Percentiles rank a stretch among this genome's conserved stretches.
These are phyloP conservation scores for Calonectria ilicicola DNA, from an alignment of 2,329 filamentous ascomycete species.

Conservation along the genomic window DNA sequence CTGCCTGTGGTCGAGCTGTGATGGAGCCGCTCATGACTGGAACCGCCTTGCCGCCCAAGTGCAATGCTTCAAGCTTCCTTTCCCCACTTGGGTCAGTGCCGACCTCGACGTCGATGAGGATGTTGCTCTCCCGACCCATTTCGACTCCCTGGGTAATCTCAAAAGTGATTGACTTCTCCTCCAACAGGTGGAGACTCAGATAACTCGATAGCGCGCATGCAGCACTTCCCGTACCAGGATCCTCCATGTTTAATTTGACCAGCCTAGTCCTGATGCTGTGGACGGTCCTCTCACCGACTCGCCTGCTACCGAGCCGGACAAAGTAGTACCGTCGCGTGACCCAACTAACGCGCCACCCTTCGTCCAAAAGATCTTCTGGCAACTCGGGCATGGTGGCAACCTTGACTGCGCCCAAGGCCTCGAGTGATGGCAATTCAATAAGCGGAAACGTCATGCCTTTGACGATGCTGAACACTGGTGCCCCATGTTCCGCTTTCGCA, in stretches of 20 bases:
- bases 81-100: constrained; percentile 16
- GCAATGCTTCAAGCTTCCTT: constrained; percentile 5
- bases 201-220: constrained; percentile 68
- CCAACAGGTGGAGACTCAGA: constrained; percentile 54
- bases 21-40: constrained; percentile 19
- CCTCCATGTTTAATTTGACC: constrained; percentile 63
- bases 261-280: constrained; percentile 68
- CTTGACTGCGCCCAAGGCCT: constrained; percentile 63
- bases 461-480: constrained; percentile 71
- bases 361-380: constrained; percentile 54
- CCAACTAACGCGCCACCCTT: constrained; percentile 64
- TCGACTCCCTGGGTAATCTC: constrained; percentile 74
- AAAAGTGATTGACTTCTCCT: constrained; percentile 37
- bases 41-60: constrained; percentile 25
- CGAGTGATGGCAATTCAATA: constrained; percentile 69
- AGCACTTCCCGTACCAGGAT: constrained; percentile 73
- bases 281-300: constrained; percentile 35
- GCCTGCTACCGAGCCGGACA: constrained; percentile 51
- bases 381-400: constrained; percentile 49
- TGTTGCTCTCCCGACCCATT: constrained; percentile 69
- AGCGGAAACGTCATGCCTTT: constrained; percentile 80
- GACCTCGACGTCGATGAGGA: constrained; percentile 56
- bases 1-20: neutral
- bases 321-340: constrained; percentile 70
- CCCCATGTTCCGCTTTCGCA: constrained; percentile 49